Percentiles rank a stretch among this genome's conserved stretches.
phyloP scores from a whole-genome alignment of 179 eudicot genomes.

The Amaranthus tricolor region DNA sequence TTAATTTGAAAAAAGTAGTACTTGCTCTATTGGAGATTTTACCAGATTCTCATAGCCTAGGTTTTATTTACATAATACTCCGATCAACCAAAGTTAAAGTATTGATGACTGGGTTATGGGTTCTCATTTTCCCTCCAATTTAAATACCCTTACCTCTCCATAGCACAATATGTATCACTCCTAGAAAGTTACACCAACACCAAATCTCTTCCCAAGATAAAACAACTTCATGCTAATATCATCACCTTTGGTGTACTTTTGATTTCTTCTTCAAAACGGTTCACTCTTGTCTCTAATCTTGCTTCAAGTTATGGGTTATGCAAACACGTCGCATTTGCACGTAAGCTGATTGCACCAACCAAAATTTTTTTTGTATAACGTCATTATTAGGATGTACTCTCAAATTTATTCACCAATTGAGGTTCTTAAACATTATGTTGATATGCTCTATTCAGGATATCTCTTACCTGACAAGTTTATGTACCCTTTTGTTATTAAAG shows the following conservation, averaged over 20 bases:
- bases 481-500: conserved; percentile 61
- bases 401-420: conserved; percentile 29
- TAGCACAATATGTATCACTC: conserved; percentile 32
- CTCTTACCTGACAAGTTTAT: conserved; percentile 38
- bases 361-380: conserved; percentile 36
- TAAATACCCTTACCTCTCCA: conserved; percentile 13
- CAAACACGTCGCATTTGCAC: conserved; percentile 37
- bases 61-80: too few species aligned
- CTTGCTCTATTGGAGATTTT: too few species aligned
- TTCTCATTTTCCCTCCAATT: background rate
- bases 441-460: conserved; percentile 32
- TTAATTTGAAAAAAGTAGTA: too few species aligned
- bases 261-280: conserved; percentile 23
- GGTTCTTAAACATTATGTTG: conserved; percentile 42
- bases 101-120: conserved; percentile 12
- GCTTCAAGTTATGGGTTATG: conserved; percentile 37
- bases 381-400: conserved; percentile 43
- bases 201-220: conserved; percentile 42
- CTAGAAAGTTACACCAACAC: conserved; percentile 39
- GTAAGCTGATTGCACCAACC: conserved; percentile 46
- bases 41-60: too few species aligned
- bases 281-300: conserved; percentile 38
- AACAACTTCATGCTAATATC: conserved; percentile 44
- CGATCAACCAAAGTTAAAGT: too few species aligned
- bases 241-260: conserved; percentile 41